Evolutionary conservation across 805 yeast genomes (phyloP).

Genomic region (Wickerhamiella galacta): DNA sequence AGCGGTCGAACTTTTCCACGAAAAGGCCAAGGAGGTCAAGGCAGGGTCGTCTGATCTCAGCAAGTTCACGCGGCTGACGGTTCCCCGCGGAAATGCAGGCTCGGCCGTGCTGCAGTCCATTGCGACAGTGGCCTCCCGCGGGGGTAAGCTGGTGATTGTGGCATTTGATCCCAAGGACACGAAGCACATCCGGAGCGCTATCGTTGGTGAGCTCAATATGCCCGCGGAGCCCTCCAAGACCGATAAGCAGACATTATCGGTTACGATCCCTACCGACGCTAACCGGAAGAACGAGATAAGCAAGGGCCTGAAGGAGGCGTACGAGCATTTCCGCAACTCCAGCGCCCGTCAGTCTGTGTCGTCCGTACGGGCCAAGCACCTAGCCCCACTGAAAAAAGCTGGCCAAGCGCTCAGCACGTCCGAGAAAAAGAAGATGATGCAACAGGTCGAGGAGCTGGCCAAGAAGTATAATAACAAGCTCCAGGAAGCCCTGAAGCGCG

Average conservation of each 20-base stretch:
- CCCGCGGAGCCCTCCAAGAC: conserved; percentile 64
- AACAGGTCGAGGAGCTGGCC: conserved; percentile 52
- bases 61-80: conserved; percentile 42
- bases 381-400: conserved; percentile 37
- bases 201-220: conserved; percentile 51
- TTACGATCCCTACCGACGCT: conserved; percentile 60
- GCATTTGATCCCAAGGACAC: conserved; percentile 72
- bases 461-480: conserved; percentile 47
- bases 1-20: conserved; percentile 36
- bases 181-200: conserved; percentile 52
- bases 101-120: conserved; percentile 30
- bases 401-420: conserved; percentile 32
- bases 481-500: conserved; percentile 35
- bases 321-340: conserved; percentile 45
- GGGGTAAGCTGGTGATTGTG: conserved; percentile 34
- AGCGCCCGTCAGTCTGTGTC: conserved; percentile 34
- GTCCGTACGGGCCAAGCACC: conserved; percentile 38
- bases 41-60: conserved; percentile 54
- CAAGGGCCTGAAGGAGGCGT: conserved; percentile 46
- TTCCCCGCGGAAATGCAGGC: conserved; percentile 33
- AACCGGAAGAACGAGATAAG: conserved; percentile 43
- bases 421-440: conserved; percentile 29
- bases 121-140: conserved; percentile 22
- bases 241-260: conserved; percentile 55
- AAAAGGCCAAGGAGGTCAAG: conserved; percentile 43